Conservation (phyloP, 2,329 filamentous ascomycete genomes). For the Penicillium digitatum region DNA sequence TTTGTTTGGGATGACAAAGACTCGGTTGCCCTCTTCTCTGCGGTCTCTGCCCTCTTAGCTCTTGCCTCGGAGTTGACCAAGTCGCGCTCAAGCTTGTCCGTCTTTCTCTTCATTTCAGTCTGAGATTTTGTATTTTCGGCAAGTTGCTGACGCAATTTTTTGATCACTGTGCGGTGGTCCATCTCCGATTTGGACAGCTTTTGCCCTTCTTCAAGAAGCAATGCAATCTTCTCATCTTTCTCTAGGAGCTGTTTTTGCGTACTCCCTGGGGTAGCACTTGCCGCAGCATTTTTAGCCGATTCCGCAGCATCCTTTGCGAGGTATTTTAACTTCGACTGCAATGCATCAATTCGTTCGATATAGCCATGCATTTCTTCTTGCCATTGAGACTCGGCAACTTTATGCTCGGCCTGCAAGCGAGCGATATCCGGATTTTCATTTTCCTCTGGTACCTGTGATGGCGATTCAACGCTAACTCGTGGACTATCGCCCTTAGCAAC, state of each 20-base stretch:
- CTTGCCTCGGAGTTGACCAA: constrained; percentile 49
- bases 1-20: constrained; percentile 51
- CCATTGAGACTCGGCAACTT: constrained; percentile 55
- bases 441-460: constrained; percentile 14
- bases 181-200: constrained; percentile 82
- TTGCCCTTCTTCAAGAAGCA: constrained; percentile 88
- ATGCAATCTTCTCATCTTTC: constrained; percentile 83
- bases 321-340: constrained; percentile 88
- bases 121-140: constrained; percentile 52
- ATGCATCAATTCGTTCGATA: constrained; percentile 82
- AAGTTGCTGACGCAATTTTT: constrained; percentile 62
- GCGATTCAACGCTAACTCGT: constrained; percentile 15
- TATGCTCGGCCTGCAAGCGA: constrained; percentile 49
- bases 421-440: constrained; percentile 47
- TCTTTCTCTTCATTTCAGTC: constrained; percentile 51
- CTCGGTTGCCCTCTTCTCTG: constrained; percentile 55
- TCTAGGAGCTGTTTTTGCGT: constrained; percentile 76
- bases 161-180: constrained; percentile 76
- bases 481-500: constrained; percentile 16
- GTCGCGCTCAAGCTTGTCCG: constrained; percentile 58
- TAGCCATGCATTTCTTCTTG: constrained; percentile 81
- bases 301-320: constrained; percentile 75
- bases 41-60: constrained; percentile 57
- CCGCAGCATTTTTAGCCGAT: constrained; percentile 64
- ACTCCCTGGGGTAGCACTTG: constrained; percentile 61